Evolutionary conservation across 805 yeast species (phyloP), one percentile per base, ranked within the genome.

Genomic region (Torulaspora gathmanii): DNA sequence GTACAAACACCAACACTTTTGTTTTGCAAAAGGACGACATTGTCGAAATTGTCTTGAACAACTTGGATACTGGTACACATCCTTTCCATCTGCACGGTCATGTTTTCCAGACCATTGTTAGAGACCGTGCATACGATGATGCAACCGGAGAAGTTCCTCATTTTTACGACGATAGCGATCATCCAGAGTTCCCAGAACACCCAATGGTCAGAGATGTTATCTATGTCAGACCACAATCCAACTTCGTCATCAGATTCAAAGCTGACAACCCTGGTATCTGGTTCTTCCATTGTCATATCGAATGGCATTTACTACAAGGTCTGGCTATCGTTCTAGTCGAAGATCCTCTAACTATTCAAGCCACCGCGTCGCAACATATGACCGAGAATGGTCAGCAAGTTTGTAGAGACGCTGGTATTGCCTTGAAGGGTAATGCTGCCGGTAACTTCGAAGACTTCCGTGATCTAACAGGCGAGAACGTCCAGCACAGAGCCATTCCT

Each of bases 241-340:
- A 86, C 70, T 76, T 89, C 60, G 90, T 87, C 26, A 61, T 91
- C 51, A 79, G 98, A 64, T 91, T 89, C 75, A 79, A 77, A 61
- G 95, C 98, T 43, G 82, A 85, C 64, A 93, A 93, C 67, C 99
- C 98, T 26, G 99, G 99, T 72, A 90, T 90, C 35, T 91, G 98
- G 99, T 79, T 82, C 67, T 93, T 93, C 95, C 99, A 91, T 72
- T 91, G 99, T 70, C 99, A 91, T 67, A 85, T 93, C 60, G 98
- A 93, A 67, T 91, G 99, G 99, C 99, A 93, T 72, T 77, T 91
- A 74, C 77, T 82, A 60, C 98, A 93, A 73, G 99, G 99, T 61
- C 77, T 91, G 58, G 95, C 95, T 10, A 57, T 89, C 45, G 72
- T 75, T 9, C 70, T 93, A 35, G 70, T 91, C 44, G 99, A 91